phyloP scores from a whole-genome alignment of 305 asterid genomes.

The Rubia occidens region DNA sequence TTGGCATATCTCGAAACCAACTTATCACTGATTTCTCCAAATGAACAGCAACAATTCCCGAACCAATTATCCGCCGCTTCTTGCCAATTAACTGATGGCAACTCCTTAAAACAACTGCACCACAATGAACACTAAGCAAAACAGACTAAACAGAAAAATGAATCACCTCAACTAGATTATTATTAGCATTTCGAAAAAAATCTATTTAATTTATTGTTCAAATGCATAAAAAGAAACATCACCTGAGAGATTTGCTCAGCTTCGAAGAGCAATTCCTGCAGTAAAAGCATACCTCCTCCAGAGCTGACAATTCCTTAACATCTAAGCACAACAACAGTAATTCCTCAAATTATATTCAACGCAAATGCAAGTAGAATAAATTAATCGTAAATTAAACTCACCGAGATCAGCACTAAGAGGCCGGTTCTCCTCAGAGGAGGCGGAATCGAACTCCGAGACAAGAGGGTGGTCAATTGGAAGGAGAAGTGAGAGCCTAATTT shows the following conservation, averaged over 20 bases:
- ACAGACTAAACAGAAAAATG: neutral
- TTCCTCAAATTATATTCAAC: neutral
- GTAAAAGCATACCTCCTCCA: conserved; percentile 71
- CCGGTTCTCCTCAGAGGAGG: conserved; percentile 25
- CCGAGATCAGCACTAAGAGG: conserved; percentile 53
- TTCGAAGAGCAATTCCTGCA: conserved; percentile 72
- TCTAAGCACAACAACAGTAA: conserved; percentile 34
- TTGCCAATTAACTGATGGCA: conserved; percentile 92
- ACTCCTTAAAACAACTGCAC: conserved; percentile 57
- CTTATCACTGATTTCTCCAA: conserved; percentile 80
- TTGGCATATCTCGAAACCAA: conserved; percentile 56
- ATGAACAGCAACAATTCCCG: conserved; percentile 92
- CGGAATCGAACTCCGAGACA: conserved; percentile 46
- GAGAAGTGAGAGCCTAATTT: conserved; percentile 60
- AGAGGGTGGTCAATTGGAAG: conserved; percentile 87
- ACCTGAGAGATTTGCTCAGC: conserved; percentile 70
- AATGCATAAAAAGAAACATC: neutral
- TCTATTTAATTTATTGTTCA: neutral
- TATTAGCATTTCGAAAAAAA: neutral
- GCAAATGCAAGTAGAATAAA: neutral
- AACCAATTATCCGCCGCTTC: conserved; percentile 96
- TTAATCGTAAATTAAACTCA: conserved; percentile 14
- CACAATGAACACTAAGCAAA: neutral
- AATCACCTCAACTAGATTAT: neutral
- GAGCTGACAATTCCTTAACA: conserved; percentile 50